A percentile compares a stretch with the other conserved stretches of the same genome.
These are phyloP conservation scores for Ophiosphaerella narmari DNA, from an alignment of 2,329 filamentous ascomycete species.

Conservation along the genomic window DNA sequence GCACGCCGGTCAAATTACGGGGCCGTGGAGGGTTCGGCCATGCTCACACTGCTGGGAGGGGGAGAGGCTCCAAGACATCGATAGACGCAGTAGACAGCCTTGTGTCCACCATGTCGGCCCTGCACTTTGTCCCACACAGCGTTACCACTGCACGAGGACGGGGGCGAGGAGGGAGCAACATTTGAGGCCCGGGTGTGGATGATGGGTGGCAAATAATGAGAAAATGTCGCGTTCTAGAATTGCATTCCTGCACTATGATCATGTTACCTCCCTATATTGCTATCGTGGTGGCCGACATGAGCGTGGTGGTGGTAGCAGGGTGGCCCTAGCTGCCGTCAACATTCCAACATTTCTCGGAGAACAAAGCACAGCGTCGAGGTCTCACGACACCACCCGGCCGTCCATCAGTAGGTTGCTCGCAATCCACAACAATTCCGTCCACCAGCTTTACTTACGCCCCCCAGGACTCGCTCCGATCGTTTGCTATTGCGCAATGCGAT, in stretches of 20 bases:
- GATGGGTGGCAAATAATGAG: background rate
- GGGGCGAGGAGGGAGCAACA: conserved; percentile 22
- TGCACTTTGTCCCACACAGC: conserved; percentile 69
- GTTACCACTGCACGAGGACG: conserved; percentile 27
- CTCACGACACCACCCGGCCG: background rate
- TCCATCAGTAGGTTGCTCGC: background rate
- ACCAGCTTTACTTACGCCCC: background rate
- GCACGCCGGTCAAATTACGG: conserved; percentile 28
- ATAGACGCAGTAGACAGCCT: conserved; percentile 67
- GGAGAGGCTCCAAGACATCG: conserved; percentile 8
- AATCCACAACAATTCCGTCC: no score
- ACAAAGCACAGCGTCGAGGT: background rate
- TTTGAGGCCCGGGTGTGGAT: no score
- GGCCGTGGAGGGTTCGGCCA: conserved; percentile 39
- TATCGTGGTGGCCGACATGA: background rate
- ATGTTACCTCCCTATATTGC: no score
- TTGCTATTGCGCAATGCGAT: conserved; percentile 6
- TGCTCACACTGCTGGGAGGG: conserved; percentile 7
- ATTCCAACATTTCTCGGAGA: background rate
- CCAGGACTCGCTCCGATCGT: background rate
- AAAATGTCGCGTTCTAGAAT: background rate
- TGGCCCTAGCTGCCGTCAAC: background rate
- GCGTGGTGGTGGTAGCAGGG: background rate
- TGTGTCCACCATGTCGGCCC: conserved; percentile 69
- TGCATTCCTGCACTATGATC: background rate